phyloP scores from a whole-genome alignment of 768 basidiomycete genomes.

The Pulveroboletus sp. region DNA sequence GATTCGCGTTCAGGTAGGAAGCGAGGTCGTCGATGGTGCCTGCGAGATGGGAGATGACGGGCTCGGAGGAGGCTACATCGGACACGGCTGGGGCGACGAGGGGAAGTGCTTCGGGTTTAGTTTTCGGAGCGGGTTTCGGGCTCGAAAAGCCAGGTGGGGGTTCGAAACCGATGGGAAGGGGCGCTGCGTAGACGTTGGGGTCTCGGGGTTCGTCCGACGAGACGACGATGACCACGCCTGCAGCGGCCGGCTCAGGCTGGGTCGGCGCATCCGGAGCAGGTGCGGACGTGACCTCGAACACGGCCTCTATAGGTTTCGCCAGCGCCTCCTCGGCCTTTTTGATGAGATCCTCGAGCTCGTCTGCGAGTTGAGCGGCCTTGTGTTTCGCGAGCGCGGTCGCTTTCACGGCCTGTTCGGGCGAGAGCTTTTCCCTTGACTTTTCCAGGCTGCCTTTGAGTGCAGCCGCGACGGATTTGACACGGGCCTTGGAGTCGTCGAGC shows the following conservation, averaged over 20 bases:
- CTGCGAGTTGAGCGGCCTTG: constrained; percentile 48
- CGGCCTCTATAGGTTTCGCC: constrained; percentile 36
- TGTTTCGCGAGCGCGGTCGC: constrained; percentile 42
- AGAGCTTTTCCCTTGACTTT: constrained; percentile 32
- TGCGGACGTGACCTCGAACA: constrained; percentile 20
- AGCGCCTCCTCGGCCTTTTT: constrained; percentile 71
- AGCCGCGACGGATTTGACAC: constrained; percentile 38
- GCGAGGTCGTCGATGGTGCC: constrained; percentile 90
- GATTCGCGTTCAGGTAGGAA: constrained; percentile 72
- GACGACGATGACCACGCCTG: constrained; percentile 24
- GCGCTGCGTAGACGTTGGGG: constrained; percentile 49
- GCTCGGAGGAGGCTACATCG: constrained; percentile 71
- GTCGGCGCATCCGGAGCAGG: background rate
- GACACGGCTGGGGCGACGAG: constrained; percentile 78
- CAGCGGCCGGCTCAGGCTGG: no score
- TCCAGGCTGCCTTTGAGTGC: constrained; percentile 49
- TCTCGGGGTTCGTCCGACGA: constrained; percentile 26
- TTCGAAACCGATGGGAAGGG: constrained; percentile 91
- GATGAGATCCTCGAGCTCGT: constrained; percentile 65
- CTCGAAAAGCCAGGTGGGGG: constrained; percentile 85
- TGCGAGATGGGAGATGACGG: constrained; percentile 90
- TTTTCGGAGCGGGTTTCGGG: constrained; percentile 48
- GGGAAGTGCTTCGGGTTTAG: constrained; percentile 49
- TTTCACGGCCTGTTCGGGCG: constrained; percentile 30
- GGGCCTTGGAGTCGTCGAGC: constrained; percentile 43